Evolutionary conservation across 306 rosid genomes (phyloP).

Genomic region (Citrullus colocynthis): DNA sequence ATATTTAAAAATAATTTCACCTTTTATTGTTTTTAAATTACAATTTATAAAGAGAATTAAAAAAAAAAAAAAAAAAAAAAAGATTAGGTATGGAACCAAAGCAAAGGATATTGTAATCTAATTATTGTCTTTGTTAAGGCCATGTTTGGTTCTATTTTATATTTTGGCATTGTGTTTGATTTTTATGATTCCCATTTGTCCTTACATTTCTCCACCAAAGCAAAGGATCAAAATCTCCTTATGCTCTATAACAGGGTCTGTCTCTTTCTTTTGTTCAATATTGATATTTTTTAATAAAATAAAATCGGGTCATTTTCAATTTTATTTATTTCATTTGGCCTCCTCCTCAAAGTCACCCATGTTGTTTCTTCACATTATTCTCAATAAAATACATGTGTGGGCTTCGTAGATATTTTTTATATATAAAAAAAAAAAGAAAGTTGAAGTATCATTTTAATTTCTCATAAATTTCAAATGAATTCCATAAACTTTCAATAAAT

Average conservation of each 20-base stretch:
- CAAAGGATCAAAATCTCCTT: neutral
- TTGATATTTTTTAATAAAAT: neutral
- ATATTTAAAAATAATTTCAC: too few species aligned
- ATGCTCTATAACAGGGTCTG: neutral
- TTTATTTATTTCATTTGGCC: neutral
- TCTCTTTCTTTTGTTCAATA: neutral
- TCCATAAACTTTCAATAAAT: too few species aligned
- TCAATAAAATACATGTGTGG: neutral
- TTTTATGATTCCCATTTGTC: neutral
- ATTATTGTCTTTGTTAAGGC: slow-evolving; percentile 1
- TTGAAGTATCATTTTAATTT: neutral
- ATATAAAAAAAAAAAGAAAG: too few species aligned
- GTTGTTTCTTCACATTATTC: neutral
- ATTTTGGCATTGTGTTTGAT: neutral
- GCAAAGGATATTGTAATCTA: slow-evolving; percentile 1
- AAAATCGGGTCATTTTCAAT: neutral
- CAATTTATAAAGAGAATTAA: too few species aligned
- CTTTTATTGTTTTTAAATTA: too few species aligned
- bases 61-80: neutral
- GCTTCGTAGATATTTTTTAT: neutral
- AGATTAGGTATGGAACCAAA: neutral
- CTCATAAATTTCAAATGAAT: neutral
- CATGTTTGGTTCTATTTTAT: neutral
- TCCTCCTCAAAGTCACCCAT: neutral
- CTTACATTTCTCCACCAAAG: neutral